Evolutionary conservation across 1,284 basidiomycete genomes (phyloP), one percentile per base, ranked within the genome.

Genomic region (Cryptococcus neoformans): DNA sequence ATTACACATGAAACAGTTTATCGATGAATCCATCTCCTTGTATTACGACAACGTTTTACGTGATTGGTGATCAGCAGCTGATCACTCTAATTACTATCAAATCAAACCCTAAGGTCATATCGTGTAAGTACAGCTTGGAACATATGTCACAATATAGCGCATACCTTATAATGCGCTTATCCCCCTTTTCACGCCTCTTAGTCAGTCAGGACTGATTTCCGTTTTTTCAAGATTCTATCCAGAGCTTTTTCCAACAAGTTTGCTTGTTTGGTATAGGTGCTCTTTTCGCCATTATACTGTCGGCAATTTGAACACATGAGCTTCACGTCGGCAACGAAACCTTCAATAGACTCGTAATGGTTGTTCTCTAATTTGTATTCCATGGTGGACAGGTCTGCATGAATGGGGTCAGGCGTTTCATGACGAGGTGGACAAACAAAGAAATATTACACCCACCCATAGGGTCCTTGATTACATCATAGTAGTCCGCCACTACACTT

Each of bases 301-400:
- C 88, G 83, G 77, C 94, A 98, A 70, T 99, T 99, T 69, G 91
- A 86, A 73, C 94, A 93, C 55, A 99, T 85, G 53, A 93, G 80
- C 64, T 87, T 84, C 2, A 88, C 87, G 73, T 99, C 95, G 16
- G 82, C 83, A 6, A 89, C 75, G 72, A 98, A 92, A 46, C 83
- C 81, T 55, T 92, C 88, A 42, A 97, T 80, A 21, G 83, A 84
- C 39, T 82, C 77, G 75, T 98, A 99, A 59, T 80, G 77, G 60
- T 82, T 82, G 50, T 83, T 87, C 57, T 94, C 89, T 35, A 99
- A 84, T 75, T 94, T 98, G 74, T 87, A 84, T 71, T 93, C 89
- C 87, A 99, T 97, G 2, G 91, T 96, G 53, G 82, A 82, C 58
- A 99, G 84, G 74, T 99, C 95, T 93, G 69, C 7, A 64, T 36